phyloP scores from a whole-genome alignment of 148 eudicot species.

The Agrostemma githago region DNA sequence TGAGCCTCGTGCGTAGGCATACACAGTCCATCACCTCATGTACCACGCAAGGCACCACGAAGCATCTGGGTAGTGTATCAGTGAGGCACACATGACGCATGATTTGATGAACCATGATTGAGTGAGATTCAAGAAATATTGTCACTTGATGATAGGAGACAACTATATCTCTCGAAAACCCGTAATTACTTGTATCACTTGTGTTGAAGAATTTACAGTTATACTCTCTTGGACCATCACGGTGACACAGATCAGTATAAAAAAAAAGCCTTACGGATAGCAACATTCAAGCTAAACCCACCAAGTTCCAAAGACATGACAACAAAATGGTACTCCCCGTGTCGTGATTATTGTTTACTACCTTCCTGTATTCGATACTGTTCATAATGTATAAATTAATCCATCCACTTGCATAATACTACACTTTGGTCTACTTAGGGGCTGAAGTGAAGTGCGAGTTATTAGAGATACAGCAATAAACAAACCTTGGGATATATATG shows the following conservation, averaged over 20 bases:
- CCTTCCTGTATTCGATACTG: no score
- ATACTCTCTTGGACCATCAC: background rate
- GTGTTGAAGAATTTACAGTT: background rate
- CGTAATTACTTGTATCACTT: background rate
- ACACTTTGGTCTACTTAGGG: no score
- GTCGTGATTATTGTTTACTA: no score
- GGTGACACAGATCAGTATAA: background rate
- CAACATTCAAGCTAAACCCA: background rate
- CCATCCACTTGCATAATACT: no score
- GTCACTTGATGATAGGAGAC: background rate
- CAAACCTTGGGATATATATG: constrained; percentile 70
- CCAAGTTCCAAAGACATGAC: background rate
- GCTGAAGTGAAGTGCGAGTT: no score
- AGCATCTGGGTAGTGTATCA: background rate
- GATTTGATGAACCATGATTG: background rate
- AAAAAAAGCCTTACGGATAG: background rate
- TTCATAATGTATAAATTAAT: no score
- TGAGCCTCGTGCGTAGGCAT: background rate
- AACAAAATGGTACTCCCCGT: background rate
- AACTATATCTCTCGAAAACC: background rate
- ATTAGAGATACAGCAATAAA: background rate
- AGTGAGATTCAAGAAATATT: background rate
- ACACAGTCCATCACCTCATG: no score
- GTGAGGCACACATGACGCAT: background rate
- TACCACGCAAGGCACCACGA: no score